Conservation (phyloP, 1,284 basidiomycete species). For the Rhodotorula sp. region DNA sequence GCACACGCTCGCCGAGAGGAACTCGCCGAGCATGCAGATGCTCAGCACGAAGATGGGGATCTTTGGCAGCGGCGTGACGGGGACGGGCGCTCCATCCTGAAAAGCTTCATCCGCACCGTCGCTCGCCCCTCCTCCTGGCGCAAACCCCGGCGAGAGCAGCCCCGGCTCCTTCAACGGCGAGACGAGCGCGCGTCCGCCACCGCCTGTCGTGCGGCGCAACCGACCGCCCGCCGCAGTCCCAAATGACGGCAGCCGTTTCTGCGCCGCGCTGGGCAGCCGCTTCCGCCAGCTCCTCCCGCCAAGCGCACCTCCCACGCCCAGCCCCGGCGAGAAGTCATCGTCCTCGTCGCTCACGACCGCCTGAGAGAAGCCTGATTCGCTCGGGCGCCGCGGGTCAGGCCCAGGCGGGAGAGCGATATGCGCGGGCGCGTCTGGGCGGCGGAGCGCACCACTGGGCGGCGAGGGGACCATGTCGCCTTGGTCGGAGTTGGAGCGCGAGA, state of each 20-base stretch:
- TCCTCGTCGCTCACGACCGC: constrained; percentile 20
- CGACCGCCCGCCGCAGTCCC: neutral
- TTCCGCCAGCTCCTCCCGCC: neutral
- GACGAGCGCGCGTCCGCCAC: neutral
- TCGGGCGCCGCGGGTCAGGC: neutral
- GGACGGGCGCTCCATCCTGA: constrained; percentile 3
- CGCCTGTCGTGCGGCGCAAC: constrained; percentile 9
- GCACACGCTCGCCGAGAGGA: constrained; percentile 84
- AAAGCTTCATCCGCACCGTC: neutral
- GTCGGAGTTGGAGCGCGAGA: constrained; percentile 1
- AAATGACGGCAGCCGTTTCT: neutral
- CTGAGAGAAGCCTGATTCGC: constrained; percentile 14
- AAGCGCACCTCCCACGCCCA: neutral
- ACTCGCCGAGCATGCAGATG: constrained; percentile 89
- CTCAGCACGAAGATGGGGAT: constrained; percentile 88
- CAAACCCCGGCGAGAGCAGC: neutral
- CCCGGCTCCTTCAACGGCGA: constrained; percentile 16
- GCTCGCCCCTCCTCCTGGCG: neutral
- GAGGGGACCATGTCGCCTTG: constrained; percentile 14
- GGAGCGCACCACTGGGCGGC: neutral
- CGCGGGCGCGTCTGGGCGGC: constrained; percentile 1
- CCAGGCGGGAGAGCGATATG: constrained; percentile 1
- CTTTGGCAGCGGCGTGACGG: constrained; percentile 73
- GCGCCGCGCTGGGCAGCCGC: neutral
- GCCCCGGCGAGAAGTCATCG: constrained; percentile 13